Evolutionary conservation across 2,329 filamentous ascomycete species (phyloP).

Genomic region (Grosmannia huntii): DNA sequence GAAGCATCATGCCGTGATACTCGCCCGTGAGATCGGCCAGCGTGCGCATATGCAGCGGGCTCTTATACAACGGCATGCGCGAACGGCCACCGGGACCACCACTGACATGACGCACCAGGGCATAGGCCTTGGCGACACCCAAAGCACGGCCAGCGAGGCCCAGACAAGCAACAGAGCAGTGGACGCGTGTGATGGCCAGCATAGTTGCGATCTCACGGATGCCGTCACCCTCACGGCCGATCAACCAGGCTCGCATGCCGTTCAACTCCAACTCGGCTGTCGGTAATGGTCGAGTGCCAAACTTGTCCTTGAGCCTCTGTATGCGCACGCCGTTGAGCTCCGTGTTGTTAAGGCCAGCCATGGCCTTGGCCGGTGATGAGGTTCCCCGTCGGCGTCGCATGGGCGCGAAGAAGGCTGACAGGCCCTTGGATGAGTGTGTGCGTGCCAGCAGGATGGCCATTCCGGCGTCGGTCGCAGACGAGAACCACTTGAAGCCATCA

Average conservation of each 20-base stretch:
- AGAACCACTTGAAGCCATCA: conserved; percentile 62
- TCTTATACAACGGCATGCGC: conserved; percentile 35
- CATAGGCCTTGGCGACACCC: conserved; percentile 43
- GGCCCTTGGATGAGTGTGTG: conserved; percentile 32
- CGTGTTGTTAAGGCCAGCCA: conserved; percentile 17
- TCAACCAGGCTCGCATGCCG: conserved; percentile 49
- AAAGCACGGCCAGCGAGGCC: conserved; percentile 43
- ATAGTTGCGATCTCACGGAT: conserved; percentile 56
- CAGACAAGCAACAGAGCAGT: conserved; percentile 40
- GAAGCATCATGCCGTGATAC: conserved; percentile 43
- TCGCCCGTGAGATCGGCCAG: conserved; percentile 41
- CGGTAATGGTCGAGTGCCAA: conserved; percentile 56
- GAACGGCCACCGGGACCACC: conserved; percentile 28
- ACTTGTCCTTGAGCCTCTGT: conserved; percentile 58
- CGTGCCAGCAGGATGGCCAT: conserved; percentile 53
- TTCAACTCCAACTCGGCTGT: conserved; percentile 59
- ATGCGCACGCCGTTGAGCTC: conserved; percentile 56
- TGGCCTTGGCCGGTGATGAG: conserved; percentile 14
- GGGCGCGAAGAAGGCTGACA: conserved; percentile 54
- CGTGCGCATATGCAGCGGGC: conserved; percentile 43
- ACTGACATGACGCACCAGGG: conserved; percentile 41
- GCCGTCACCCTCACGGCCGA: conserved; percentile 54
- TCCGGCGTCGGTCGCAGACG: conserved; percentile 50
- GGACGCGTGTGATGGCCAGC: conserved; percentile 52
- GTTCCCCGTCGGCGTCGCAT: conserved; percentile 31